Evolutionary conservation across 192 early-diverging fungal genomes (phyloP).

Genomic region (Globomyces pollinis-pini): DNA sequence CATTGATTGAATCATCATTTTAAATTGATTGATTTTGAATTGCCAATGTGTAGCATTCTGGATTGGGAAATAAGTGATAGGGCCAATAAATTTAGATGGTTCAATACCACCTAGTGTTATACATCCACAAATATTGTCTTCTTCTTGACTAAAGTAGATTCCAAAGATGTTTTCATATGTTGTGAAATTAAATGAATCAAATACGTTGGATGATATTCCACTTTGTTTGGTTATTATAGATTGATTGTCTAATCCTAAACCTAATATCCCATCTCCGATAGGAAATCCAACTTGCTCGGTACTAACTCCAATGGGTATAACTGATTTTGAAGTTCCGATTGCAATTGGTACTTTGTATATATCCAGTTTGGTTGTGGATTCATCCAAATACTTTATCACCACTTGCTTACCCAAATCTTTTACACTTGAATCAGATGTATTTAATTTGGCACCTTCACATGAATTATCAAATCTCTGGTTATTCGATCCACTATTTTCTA

Average conservation of each 20-base stretch:
- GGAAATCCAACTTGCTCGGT: background rate
- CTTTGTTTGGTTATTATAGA: background rate
- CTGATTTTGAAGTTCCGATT: background rate
- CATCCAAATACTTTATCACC: background rate
- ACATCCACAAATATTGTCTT: background rate
- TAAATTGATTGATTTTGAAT: too few relatives aligned
- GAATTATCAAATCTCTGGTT: too few relatives aligned
- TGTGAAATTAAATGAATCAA: background rate
- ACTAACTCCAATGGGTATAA: background rate
- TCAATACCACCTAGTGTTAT: constrained; percentile 7
- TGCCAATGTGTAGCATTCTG: background rate
- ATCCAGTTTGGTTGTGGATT: background rate
- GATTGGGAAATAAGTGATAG: constrained; percentile 3
- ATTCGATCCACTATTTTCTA: background rate
- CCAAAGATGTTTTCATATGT: background rate
- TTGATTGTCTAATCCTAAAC: background rate
- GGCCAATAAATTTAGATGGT: background rate
- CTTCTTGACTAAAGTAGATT: background rate
- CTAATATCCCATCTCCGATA: background rate
- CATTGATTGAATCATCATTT: background rate
- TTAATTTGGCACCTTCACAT: background rate
- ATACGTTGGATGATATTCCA: background rate
- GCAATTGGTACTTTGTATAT: constrained; percentile 1
- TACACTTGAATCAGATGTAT: background rate
- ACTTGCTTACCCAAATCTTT: background rate